Base-by-base conservation (phyloP, 2,329 filamentous ascomycete species). In the Ceratocystis variospora region DNA sequence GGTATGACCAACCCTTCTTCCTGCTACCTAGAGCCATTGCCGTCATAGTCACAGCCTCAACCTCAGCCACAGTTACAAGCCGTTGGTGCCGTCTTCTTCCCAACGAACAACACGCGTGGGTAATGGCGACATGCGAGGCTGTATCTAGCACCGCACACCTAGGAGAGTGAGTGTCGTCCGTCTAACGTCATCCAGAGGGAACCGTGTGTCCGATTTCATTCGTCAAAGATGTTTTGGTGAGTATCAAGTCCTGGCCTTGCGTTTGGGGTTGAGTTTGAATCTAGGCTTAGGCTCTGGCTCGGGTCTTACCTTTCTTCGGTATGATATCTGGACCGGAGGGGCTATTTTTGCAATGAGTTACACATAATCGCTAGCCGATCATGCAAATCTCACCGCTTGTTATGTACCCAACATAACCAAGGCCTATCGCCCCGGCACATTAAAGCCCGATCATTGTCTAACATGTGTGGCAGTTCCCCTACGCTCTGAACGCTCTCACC, bases 131-230 rank as follows among this genome's bases (percentile, higher is more conserved):
- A 41, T 4, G 37, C 37, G 37, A 41, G 37, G 12, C 37, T 41
- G 37, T 41, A 41, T 41, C 37, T 4, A 41, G 37, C 37, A 15
- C 3, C 10, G 37, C 37, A 66, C 50, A 48, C 53, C 62, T 66
- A 50, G 25, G 15, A 63, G 31, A 63, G 31, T 4, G 7, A 53
- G 22, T n/a, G 33, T 8, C 28, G 31, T 59, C 55, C 8, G 55
- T 59, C 55, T 59, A 59, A 59, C 55, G 31, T 19, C 17, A 37
- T 25, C 55, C 71, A 92, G 88, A 92, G 81, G 88, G 89, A 69
- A 92, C 89, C 62, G 85, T 92, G 69, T 91, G 88, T 75, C 87
- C 87, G 71, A 90, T 92, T 74, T 89, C 87, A 71, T 92, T 92
- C 76, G 89, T 92, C 76, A 89, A 89, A 77, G 87, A 91, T 74